Evolutionary conservation across 192 early-diverging fungal genomes (phyloP).

Genomic region (Chytriomyces sp.): DNA sequence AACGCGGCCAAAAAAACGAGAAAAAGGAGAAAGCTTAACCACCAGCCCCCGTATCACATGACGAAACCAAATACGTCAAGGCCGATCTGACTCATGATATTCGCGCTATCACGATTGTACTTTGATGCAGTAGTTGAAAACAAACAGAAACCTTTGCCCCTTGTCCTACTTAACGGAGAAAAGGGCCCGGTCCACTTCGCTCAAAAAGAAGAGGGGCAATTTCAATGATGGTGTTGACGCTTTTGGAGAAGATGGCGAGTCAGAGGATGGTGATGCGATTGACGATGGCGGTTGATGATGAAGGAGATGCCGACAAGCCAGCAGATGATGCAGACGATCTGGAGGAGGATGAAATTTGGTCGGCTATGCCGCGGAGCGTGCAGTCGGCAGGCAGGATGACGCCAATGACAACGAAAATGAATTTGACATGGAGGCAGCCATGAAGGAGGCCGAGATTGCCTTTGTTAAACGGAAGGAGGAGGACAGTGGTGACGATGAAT

Average conservation of each 20-base stretch:
- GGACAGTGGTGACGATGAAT: slow-evolving; percentile 39
- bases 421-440: slow-evolving; percentile 30
- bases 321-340: slow-evolving; percentile 44
- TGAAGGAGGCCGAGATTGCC: slow-evolving; percentile 10
- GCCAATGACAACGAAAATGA: slow-evolving; percentile 28
- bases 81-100: no score
- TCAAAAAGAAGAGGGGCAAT: no score
- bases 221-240: slow-evolving; percentile 5
- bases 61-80: no score
- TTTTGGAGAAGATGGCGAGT: slow-evolving; percentile 16
- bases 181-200: no score
- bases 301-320: slow-evolving; percentile 52
- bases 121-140: no score
- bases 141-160: no score
- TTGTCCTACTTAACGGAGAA: no score
- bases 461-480: slow-evolving; percentile 47
- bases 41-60: no score
- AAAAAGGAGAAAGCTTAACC: no score
- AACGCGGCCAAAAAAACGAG: no score
- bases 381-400: slow-evolving; percentile 27
- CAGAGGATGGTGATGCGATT: slow-evolving; percentile 35
- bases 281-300: slow-evolving; percentile 29
- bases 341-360: slow-evolving; percentile 87
- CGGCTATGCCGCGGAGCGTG: slow-evolving; percentile 75
- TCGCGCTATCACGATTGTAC: no score